Conservation (phyloP, 2,329 filamentous ascomycete genomes). For the Thelonectria blattea region DNA sequence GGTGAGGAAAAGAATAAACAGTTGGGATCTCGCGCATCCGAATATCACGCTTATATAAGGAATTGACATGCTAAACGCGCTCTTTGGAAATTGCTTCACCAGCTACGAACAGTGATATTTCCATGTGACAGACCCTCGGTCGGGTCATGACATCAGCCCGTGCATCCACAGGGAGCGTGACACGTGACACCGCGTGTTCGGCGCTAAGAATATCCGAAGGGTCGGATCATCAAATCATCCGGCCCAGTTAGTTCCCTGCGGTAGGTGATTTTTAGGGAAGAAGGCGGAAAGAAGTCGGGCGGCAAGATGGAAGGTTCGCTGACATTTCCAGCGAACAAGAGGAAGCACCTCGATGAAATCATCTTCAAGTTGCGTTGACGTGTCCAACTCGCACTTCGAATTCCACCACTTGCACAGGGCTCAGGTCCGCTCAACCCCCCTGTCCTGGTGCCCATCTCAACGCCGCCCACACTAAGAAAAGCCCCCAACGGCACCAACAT, state of each 20-base stretch:
- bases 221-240: constrained; percentile 15
- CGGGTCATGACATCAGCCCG: constrained; percentile 33
- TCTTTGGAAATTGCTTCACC: not conserved
- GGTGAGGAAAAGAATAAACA: not conserved
- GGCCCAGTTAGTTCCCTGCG: not conserved
- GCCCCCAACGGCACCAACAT: not conserved
- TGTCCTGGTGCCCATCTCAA: not conserved
- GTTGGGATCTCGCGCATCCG: not conserved
- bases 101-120: constrained; percentile 13
- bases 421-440: too few species aligned
- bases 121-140: constrained; percentile 26
- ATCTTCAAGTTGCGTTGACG: too few species aligned
- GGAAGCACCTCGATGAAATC: too few species aligned
- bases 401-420: too few species aligned
- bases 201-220: not conserved
- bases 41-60: not conserved
- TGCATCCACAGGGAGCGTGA: constrained; percentile 2
- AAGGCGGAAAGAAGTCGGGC: not conserved
- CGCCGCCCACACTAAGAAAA: not conserved
- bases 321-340: too few species aligned
- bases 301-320: not conserved
- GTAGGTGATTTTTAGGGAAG: not conserved
- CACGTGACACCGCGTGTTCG: constrained; percentile 29
- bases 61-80: not conserved
- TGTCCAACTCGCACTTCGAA: too few species aligned